Evolutionary conservation across 2,329 filamentous ascomycete species (phyloP), one percentile per base, ranked within the genome.

Genomic region (Pyricularia sp.): DNA sequence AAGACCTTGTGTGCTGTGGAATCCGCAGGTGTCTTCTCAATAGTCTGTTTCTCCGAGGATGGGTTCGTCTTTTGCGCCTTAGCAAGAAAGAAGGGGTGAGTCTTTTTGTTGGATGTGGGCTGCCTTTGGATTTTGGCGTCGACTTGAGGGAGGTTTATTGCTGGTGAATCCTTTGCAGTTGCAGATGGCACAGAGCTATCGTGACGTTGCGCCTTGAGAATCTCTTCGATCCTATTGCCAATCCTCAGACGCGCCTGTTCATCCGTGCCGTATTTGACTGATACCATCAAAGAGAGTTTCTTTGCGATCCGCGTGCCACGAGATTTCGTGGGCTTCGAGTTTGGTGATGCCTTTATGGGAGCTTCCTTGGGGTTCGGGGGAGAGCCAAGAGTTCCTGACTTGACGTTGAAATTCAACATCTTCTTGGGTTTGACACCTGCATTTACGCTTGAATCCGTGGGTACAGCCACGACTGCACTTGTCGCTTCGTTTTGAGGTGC

Each of bases 61-160:
- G 73, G 63, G n/a, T 68, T 69, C 20, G 70, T 70, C 6, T 75
- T 76, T 10, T 78, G 76, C 7, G 81, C 26, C 72, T 88, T 91
- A 6, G 85, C 86, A 20, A 84, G 75, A 74, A 93, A 93, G 75
- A 93, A 92, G 0, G 91, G 90, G 77, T 93, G 70, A 66, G 68
- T 75, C 65, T 70, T 70, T 3, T 68, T 69, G 64, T 67, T 71
- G 26, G 50, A 42, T 33, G 61, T 66, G 26, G 50, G 3, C n/a
- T 12, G 14, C n/a, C 26, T 33, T 68, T 11, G 17, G 14, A 6
- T 14, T 42, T 66, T 50, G 12, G 7, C 25, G 26, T 63, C 59
- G 14, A 63, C 59, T 11, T 63, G 25, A 7, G 25, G 3, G 25
- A 6, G 12, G 14, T 28, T 28, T 30, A 11, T 23, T 28, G 25